phyloP scores from a whole-genome alignment of 139 green algal genomes.

The Gonium pectorale region DNA sequence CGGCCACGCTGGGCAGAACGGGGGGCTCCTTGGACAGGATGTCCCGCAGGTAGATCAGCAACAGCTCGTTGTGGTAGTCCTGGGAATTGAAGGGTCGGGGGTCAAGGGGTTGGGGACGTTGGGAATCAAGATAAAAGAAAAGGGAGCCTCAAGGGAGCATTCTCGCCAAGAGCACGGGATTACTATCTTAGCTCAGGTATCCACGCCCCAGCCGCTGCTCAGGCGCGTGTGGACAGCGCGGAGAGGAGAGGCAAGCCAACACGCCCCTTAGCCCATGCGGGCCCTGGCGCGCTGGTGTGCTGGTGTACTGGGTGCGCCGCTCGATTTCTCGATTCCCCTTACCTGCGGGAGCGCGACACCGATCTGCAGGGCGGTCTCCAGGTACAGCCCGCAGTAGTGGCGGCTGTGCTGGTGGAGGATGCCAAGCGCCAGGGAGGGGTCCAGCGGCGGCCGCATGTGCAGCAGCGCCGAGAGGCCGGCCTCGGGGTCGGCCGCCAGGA shows the following conservation, averaged over 20 bases:
- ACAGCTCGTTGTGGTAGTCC: conserved; percentile 80
- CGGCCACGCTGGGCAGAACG: background rate
- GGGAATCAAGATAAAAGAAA: too few relatives aligned
- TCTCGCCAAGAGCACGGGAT: too few relatives aligned
- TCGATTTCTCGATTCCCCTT: too few relatives aligned
- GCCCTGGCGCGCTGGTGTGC: too few relatives aligned
- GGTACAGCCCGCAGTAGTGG: conserved; percentile 69
- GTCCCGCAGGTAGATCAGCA: conserved; percentile 81
- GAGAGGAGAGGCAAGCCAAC: too few relatives aligned
- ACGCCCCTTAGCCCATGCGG: too few relatives aligned
- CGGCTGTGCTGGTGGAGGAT: conserved; percentile 64
- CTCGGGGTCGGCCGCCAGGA: conserved; percentile 84
- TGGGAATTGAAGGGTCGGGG: too few relatives aligned
- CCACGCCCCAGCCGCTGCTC: too few relatives aligned
- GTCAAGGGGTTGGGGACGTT: background rate
- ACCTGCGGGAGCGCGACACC: conserved; percentile 64
- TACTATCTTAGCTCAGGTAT: too few relatives aligned
- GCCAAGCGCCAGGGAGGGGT: conserved; percentile 68
- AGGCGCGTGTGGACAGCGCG: too few relatives aligned
- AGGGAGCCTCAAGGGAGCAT: too few relatives aligned
- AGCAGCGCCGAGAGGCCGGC: conserved; percentile 81
- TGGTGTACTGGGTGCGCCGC: too few relatives aligned
- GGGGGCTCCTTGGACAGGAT: conserved; percentile 49
- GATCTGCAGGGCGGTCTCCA: conserved; percentile 79
- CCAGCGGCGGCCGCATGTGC: conserved; percentile 72